Percentiles rank a stretch among this genome's conserved stretches.
Conservation (phyloP, 1,139 yeast genomes). For the Geotrichum fermentans region DNA sequence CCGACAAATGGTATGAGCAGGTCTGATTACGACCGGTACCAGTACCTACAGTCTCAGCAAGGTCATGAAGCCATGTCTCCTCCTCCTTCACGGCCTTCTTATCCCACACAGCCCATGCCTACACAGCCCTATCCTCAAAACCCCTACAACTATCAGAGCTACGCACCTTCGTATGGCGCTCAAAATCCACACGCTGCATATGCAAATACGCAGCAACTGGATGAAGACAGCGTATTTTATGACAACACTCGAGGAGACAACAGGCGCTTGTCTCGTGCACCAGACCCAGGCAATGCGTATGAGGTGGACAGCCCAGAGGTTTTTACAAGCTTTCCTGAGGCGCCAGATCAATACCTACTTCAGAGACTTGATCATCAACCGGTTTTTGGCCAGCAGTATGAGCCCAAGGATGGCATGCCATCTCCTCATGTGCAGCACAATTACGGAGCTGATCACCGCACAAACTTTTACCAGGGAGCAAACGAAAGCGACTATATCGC, state of each 20-base stretch:
- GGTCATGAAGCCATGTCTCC: neutral
- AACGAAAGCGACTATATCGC: conserved; percentile 12
- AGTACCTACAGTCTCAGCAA: neutral
- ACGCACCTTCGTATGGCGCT: conserved; percentile 4
- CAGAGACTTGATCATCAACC: neutral
- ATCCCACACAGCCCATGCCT: neutral
- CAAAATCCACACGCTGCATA: neutral
- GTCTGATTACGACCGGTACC: conserved; percentile 6
- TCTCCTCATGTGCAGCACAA: neutral
- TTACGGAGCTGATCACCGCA: neutral
- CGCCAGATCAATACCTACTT: conserved; percentile 11
- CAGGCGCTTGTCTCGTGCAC: neutral
- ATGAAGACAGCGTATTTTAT: conserved; percentile 16
- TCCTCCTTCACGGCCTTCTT: neutral
- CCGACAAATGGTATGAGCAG: conserved; percentile 1
- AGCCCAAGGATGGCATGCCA: conserved; percentile 1
- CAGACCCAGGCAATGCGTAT: neutral
- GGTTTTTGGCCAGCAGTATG: neutral
- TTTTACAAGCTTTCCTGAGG: conserved; percentile 9
- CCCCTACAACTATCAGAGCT: conserved; percentile 4
- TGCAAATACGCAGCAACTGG: neutral
- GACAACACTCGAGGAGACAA: conserved; percentile 10
- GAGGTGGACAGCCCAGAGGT: conserved; percentile 4
- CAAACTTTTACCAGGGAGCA: conserved; percentile 15
- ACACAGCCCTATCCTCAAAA: neutral